Evolutionary conservation across 1,284 basidiomycete genomes (phyloP), one percentile per base, ranked within the genome.

Genomic region (Baeospora myosura): DNA sequence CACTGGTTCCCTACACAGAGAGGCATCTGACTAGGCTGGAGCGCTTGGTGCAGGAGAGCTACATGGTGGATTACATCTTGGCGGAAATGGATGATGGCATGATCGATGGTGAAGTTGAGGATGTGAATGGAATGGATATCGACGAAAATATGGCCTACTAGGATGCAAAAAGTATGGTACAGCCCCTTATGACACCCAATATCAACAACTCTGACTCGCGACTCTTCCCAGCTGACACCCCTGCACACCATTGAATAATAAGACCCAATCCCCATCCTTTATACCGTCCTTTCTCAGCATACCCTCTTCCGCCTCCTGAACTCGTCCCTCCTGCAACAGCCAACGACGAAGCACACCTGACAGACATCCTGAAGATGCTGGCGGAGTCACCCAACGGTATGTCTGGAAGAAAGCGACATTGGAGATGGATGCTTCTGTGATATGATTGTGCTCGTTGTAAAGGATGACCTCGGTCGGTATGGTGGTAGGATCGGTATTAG

Each of bases 1-100:
- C 80, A 2, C 65, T 97, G 42, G 74, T 97, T 42, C 91, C 95
- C 6, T 98, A 98, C 61, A 95, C 93, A 7, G 89, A 95, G 59
- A 74, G 95, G 35, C 95, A 98, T 64, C 77, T 94, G 35, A 65
- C 78, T 22, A 72, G 95, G 46, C 78, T 94, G 58, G 91, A 96
- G 50, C 77, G 83, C 52, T 66, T 95, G 44, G 74, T 95, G 31
- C 88, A 95, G 63, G 95, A 98, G 58, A 93, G 88, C 58, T 94
- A 90, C 54, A 81, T 96, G 52, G 76, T 98, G 41, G 94, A 98
- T 60, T 96, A 90, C 52, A 75, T 96, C 36, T 68, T 98, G 7
- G 78, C 79, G 21, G 90, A 94, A 70, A 97, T 96, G 92, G 91
- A 94, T 57, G 84, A 75, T 47, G 82, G 82, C 22, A 70, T 84